Base-by-base conservation (phyloP, 2,329 filamentous ascomycete genomes). In the Fonsecaea monophora region DNA sequence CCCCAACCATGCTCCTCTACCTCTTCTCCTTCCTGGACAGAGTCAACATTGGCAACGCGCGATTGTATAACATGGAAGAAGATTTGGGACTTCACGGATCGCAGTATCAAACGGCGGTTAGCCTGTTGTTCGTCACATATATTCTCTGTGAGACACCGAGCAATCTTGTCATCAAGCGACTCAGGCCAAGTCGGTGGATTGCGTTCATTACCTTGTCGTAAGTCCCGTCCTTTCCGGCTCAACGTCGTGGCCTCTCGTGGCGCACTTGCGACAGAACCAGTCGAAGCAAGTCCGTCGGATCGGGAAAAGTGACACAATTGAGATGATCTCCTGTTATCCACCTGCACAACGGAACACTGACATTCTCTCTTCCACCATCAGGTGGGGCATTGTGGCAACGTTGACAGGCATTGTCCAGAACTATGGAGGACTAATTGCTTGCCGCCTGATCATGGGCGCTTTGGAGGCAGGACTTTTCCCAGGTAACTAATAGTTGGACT, bases 61-160 rank as follows among this genome's bases (percentile, higher is more conserved):
- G 80, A 3, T 73, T 83, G 8, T 77, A 81, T 58, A 79, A 80
- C 3, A 70, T 84, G 67, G 79, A 82, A 67, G 73, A 72, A 54
- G 78, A 82, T 54, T 74, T 83, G 42, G 68, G 77, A 34, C 80
- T 84, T 78, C 74, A 72, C 1, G 76, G 77, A 1, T 76, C 79
- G 53, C 88, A 92, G 74, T 94, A 90, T 75, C 90, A 94, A 74
- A 83, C 87, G 34, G 84, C 86, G 25, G 86, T 90, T 1, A 89
- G 86, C 7, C 86, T 90, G 71, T 81, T 91, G 32, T 91, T 91
- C 74, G 86, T 90, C 62, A 89, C 89, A 1, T 91, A 81, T 67
- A 66, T 71, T 35, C 55, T 71, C 32, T 68, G 53, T 13, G 71
- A 73, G 37, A 62, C 81, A 6, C 74, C 80, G 34, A 79, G 76